Base-by-base conservation (phyloP, 2,329 filamentous ascomycete genomes). In the Septoria petroselini region DNA sequence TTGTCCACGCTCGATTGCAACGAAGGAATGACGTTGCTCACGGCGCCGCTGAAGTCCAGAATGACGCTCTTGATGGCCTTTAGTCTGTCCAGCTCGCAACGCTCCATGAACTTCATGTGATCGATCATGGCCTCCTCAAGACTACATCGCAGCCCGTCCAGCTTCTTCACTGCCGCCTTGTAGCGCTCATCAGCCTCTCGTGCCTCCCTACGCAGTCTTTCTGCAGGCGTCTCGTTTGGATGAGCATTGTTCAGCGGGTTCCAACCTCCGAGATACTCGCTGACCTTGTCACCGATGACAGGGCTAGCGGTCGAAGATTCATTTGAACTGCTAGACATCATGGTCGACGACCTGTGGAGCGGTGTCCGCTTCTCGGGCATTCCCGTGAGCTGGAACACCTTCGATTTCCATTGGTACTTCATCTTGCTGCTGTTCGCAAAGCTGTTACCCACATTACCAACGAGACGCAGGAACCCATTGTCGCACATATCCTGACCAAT, bases 61-160 rank as follows among this genome's bases (percentile, higher is more conserved):
- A 98, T 85, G 44, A 98, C 94, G 18, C 91, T 91, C 77, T 98
- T 97, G 77, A 98, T 93, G 15, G 94, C 93, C 77, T 95, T 97
- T 41, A 98, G 78, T 55, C 94, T 83, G 70, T 98, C 94, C 54
- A 97, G 76, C 71, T 98, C 93, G 69, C 93, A 98, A 54, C 91
- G 88, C 75, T 98, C 93, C 71, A 98, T 88, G 71, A 96, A 98
- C 68, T 85, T 89, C 59, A 98, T 79, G 66, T 97, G 91, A 41
- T 91, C 79, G 57, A 95, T 83, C 68, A 98, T 96, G 49, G 89
- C 85, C 70, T 98, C 90, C 71, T 98, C 93, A n/a, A 98, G 77
- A 49, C 88, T 89, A 73, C 93, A 97, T 34, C 93, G 84, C 65
- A 97, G 79, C 60, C 88, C 83, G 67, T 98, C 93, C 30, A 98